phyloP scores from a whole-genome alignment of 2,329 filamentous ascomycete species.

The Lasiodiplodia citricola region DNA sequence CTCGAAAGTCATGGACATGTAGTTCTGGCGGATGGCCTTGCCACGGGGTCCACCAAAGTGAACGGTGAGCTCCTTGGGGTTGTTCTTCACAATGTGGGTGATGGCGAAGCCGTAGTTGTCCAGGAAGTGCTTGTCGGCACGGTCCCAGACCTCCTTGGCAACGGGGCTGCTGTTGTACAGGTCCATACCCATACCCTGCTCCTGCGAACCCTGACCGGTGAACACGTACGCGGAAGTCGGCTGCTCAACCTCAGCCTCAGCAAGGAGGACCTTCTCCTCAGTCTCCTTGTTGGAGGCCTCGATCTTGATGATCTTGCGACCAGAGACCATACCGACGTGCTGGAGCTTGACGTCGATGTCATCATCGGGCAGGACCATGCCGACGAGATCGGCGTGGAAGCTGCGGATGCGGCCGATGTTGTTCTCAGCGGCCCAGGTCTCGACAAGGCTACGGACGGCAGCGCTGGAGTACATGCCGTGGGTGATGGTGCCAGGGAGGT shows the following conservation, averaged over 20 bases:
- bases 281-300: conserved; percentile 95
- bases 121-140: conserved; percentile 93
- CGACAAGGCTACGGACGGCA: conserved; percentile 90
- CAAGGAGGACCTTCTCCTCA: conserved; percentile 93
- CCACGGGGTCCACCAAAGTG: conserved; percentile 96
- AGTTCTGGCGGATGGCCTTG: conserved; percentile 97
- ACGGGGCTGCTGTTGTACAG: conserved; percentile 92
- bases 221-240: conserved; percentile 97
- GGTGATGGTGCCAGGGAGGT: conserved; percentile 94
- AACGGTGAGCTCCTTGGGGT: conserved; percentile 97
- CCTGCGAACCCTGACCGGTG: conserved; percentile 96
- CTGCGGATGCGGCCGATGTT: conserved; percentile 96
- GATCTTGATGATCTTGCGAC: conserved; percentile 99
- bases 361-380: conserved; percentile 98
- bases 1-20: conserved; percentile 99
- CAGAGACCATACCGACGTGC: conserved; percentile 96
- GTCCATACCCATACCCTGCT: conserved; percentile 99
- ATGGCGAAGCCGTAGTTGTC: conserved; percentile 98
- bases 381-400: conserved; percentile 95
- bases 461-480: conserved; percentile 99
- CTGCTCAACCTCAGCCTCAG: conserved; percentile 97
- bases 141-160: conserved; percentile 92
- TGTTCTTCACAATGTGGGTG: conserved; percentile 99
- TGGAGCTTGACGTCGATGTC: conserved; percentile 93
- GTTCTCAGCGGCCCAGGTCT: conserved; percentile 99